Conservation (phyloP, 257 asterid genomes). For the Agastache rugosa region DNA sequence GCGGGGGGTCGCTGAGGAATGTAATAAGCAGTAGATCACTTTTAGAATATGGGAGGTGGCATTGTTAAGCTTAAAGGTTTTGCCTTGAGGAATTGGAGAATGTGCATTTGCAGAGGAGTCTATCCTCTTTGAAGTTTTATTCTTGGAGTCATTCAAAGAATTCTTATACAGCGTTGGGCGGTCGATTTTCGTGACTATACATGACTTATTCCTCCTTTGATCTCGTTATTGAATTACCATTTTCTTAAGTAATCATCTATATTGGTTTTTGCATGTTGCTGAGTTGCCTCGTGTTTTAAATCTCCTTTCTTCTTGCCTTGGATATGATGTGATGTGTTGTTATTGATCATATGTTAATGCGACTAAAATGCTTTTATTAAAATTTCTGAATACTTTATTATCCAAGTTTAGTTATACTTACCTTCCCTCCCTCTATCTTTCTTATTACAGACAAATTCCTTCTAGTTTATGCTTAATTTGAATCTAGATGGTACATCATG, state of each 20-base stretch:
- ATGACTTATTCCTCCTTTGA: background rate
- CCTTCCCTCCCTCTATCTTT: background rate
- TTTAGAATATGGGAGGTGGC: slow-evolving; percentile 19
- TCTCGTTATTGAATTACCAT: background rate
- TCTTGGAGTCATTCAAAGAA: background rate
- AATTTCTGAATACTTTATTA: background rate
- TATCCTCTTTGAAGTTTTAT: background rate
- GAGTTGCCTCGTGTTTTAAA: background rate
- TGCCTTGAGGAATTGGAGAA: slow-evolving; percentile 15
- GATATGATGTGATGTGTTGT: background rate
- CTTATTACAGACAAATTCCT: background rate
- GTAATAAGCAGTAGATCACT: background rate
- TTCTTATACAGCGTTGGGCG: background rate
- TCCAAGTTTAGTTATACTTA: background rate
- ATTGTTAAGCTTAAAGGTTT: background rate
- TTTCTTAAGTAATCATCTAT: background rate
- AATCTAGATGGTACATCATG: background rate
- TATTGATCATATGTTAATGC: slow-evolving; percentile 5
- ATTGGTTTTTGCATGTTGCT: slow-evolving; percentile 21
- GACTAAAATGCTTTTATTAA: background rate
- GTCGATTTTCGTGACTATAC: background rate
- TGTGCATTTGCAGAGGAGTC: slow-evolving; percentile 5
- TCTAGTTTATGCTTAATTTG: background rate
- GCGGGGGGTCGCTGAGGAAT: background rate
- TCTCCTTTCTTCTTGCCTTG: background rate